Evolutionary conservation across 305 asterid genomes (phyloP), one percentile per base, ranked within the genome.

Genomic region (Nicotiana rustica): DNA sequence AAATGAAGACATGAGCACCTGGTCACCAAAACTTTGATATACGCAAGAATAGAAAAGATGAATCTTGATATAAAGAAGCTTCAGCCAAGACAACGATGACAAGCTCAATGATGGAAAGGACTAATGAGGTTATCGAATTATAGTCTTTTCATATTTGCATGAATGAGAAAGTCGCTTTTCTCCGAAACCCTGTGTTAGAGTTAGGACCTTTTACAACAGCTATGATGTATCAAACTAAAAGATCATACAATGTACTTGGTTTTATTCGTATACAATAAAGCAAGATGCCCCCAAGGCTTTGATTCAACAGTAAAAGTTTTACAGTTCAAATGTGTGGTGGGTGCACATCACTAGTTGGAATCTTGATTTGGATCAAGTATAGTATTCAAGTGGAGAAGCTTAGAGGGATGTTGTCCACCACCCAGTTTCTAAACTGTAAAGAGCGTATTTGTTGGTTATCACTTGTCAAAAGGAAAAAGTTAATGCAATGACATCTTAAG

Each of bases 1-100:
- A 56, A 81, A 7, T 88, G 91, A 93, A 81, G 88, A 68, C 67
- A 4, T 25, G 52, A 76, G 18, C 31, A 55, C n/a, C 5, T 76
- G 67, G 3, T 56, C 33, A 15, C 67, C 52, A 56, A 18, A 13
- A 44, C 6, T 64, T 60, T 44, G 61, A 79, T 18, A 18, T 4
- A 61, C 6, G 0, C 1, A 12, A 9, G 14, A 19, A 64, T 47
- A 9, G 64, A 79, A 15, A 21, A 14, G 38, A 62, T 31, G 49
- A 62, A 17, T 15, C 80, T 55, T 31, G 67, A 55, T 76, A 10
- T 13, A 10, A 1, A 55, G 67, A 31, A 52, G 31, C 31, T 8
- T 55, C 17, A 49, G 5, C 67, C 67, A 31, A 76, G 80, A 75
- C 29, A 9, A 52, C 29, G 2, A 52, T 55, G 66, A 4, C 67